Evolutionary conservation across 495 filamentous ascomycete genomes (phyloP), one percentile per base, ranked within the genome.

Genomic region (Penicillium dipodomyicola): DNA sequence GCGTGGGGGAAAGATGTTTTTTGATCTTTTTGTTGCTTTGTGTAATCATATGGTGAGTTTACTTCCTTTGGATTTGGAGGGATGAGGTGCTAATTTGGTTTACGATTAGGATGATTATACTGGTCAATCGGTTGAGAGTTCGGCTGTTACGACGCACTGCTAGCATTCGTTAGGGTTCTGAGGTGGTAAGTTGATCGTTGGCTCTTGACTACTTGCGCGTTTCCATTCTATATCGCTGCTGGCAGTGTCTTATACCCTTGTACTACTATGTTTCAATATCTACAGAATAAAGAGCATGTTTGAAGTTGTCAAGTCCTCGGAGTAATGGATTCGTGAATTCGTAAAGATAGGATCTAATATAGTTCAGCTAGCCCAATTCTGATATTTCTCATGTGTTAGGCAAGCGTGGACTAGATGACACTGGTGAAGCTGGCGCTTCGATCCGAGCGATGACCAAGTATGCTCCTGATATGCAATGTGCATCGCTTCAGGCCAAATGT

Each of bases 21-120:
- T 96, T 72, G 91, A 96, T 72, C 75, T 96, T 56, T 96, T 96
- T 72, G 91, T 96, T 40, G 91, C 91, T 5, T 82, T 96, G 74
- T 91, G 88, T 72, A 96, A 96, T 70, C 90, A 95, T 72, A 90
- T 96, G 75, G 80, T 82, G 56, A 50, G 78, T 67, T 53, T 57
- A 45, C 48, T 52, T 25, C 23, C 44, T 56, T 52, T 40, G 37
- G 17, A 23, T 49, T 25, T 8, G 41, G 6, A 23, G 17, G 47
- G 15, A 25, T 51, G 27, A 39, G 11, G n/a, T 61, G 33, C 44
- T 62, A 20, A 48, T 27, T 17, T 54, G 9, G 2, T 51, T 11
- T 55, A 70, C 67, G 69, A 72, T 51, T 57, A 72, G 69, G 69
- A 72, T 61, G 69, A 72, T 47, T 49, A 53, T 30, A 50, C 64